Conservation (phyloP, 2,329 filamentous ascomycete genomes). For the Amesomyces nigricolor region DNA sequence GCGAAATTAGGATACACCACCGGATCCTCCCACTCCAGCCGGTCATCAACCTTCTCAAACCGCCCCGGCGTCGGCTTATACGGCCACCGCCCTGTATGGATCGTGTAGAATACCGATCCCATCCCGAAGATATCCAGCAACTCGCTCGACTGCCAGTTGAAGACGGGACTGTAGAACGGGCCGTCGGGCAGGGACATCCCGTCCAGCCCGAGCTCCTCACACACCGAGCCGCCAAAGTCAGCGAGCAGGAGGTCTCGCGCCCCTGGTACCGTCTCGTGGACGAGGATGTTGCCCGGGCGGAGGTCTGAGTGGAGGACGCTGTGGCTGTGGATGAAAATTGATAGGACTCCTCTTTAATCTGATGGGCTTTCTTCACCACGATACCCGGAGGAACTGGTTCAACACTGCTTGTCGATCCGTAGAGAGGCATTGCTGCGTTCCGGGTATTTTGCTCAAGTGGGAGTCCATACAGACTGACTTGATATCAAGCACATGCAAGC, state of each 20-base stretch:
- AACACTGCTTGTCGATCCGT: too few relatives aligned
- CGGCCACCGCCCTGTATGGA: neutral
- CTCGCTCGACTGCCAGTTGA: neutral
- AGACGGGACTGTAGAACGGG: neutral
- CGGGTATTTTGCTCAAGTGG: too few relatives aligned
- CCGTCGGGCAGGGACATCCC: neutral
- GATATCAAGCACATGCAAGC: too few relatives aligned
- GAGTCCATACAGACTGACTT: too few relatives aligned
- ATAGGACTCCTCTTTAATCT: too few relatives aligned
- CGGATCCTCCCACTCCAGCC: neutral
- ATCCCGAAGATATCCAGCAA: neutral
- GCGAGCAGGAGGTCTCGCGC: neutral
- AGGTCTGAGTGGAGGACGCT: neutral
- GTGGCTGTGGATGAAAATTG: constrained; percentile 1
- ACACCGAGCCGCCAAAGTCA: neutral
- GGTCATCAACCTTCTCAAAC: neutral
- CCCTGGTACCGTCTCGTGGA: neutral
- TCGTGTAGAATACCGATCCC: neutral
- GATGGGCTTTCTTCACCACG: too few relatives aligned
- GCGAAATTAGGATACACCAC: neutral
- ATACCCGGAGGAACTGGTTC: too few relatives aligned
- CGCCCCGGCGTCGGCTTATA: neutral
- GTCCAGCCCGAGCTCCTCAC: neutral
- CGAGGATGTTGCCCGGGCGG: neutral
- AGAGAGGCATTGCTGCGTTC: too few relatives aligned